Evolutionary conservation across 805 yeast genomes (phyloP).

Genomic region (Candida quercuum): DNA sequence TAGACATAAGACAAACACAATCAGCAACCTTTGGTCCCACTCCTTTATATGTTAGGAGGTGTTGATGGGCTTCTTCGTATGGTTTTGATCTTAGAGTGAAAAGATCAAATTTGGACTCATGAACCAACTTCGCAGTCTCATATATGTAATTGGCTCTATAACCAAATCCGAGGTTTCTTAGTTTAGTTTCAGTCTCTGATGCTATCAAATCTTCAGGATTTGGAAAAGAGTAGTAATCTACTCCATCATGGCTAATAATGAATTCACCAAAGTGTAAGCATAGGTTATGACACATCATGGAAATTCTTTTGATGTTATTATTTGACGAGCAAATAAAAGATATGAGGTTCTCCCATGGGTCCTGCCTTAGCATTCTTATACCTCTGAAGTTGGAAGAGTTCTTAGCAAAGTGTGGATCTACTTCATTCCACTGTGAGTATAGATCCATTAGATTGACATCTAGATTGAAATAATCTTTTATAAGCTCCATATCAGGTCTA

Average conservation of each 20-base stretch:
- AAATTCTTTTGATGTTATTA: slow-evolving; percentile 88
- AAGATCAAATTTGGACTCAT: slow-evolving; percentile 30
- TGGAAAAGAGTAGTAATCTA: slow-evolving; percentile 71
- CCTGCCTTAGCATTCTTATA: slow-evolving; percentile 81
- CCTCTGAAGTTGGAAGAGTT: slow-evolving; percentile 47
- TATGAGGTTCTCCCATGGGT: slow-evolving; percentile 93
- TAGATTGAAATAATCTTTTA: slow-evolving; percentile 69
- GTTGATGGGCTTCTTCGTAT: slow-evolving; percentile 51
- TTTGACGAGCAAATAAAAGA: slow-evolving; percentile 95
- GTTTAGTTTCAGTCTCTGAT: slow-evolving; percentile 35
- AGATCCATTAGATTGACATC: slow-evolving; percentile 47
- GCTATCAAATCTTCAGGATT: slow-evolving; percentile 44
- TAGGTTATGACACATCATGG: slow-evolving; percentile 83
- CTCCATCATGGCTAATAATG: slow-evolving; percentile 48
- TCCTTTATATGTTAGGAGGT: slow-evolving; percentile 65
- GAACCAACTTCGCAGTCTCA: slow-evolving; percentile 55
- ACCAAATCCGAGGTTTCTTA: slow-evolving; percentile 62
- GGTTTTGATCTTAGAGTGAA: slow-evolving; percentile 37
- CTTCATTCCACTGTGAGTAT: slow-evolving; percentile 55
- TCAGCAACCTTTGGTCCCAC: slow-evolving; percentile 99
- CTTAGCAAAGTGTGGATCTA: slow-evolving; percentile 45
- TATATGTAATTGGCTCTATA: slow-evolving; percentile 87
- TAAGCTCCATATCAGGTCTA: slow-evolving; percentile 34
- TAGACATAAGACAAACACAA: slow-evolving; percentile 88
- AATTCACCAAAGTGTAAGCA: slow-evolving; percentile 65